Evolutionary conservation across 768 basidiomycete genomes (phyloP), one percentile per base, ranked within the genome.

Genomic region (Lactarius hengduanensis): DNA sequence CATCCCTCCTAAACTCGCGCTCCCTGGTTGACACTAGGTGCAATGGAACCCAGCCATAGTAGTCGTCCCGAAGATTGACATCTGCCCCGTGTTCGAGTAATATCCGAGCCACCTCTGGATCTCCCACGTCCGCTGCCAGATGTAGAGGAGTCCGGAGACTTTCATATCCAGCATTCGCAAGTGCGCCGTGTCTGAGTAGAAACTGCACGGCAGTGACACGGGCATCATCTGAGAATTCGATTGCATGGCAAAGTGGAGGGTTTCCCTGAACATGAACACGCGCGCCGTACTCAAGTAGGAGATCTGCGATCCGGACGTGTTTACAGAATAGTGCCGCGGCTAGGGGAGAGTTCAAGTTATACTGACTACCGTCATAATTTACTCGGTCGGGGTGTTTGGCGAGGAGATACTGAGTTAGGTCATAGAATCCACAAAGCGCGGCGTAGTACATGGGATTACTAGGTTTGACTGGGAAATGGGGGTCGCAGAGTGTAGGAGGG

Each of bases 41-140:
- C 8, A 47, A 22, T 5, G 47, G 47, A 47, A n/a, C n/a, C n/a
- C n/a, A n/a, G n/a, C n/a, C n/a, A n/a, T n/a, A n/a, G n/a, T 11
- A 1, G 4, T 47, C 2, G 10, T 13, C 9, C 10, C 4, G n/a
- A 47, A 4, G 9, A 47, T 47, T 4, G 4, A 47, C 4, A 0
- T 47, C 47, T 47, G n/a, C 47, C 4, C 47, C 11, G 6, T 47
- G n/a, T 22, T 47, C n/a, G 11, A 47, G 47, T 13, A 47, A 13
- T 2, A 22, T 22, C n/a, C 0, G 47, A n/a, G n/a, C n/a, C 3
- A 47, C 11, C 1, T 22, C 0, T 2, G 0, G 4, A 47, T 22
- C 0, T 22, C 47, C 47, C 1, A 5, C 4, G 0, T 22, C 3
- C 3, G 47, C 4, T 47, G 47, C 47, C 8, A 47, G 3, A 13